These are phyloP conservation scores for Saccharomyces hybrid DNA, from an alignment of 1,139 yeast genomes.

Conservation along the genomic window DNA sequence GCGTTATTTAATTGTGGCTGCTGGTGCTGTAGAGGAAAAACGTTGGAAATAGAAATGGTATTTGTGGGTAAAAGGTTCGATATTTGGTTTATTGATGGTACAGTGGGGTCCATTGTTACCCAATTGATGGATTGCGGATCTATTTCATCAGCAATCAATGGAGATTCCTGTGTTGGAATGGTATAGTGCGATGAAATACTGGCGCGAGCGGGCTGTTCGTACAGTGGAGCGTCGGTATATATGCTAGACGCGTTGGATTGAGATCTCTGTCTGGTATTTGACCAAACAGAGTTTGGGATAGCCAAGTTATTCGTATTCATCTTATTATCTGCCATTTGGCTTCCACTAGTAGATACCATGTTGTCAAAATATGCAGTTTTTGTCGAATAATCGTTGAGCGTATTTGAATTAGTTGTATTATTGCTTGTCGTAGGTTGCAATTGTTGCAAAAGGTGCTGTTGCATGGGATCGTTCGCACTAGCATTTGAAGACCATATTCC, in stretches of 20 bases:
- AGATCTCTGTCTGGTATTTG: conserved; percentile 20
- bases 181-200: conserved; percentile 37
- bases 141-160: conserved; percentile 45
- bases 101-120: conserved; percentile 58
- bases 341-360: neutral
- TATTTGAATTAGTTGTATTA: conserved; percentile 11
- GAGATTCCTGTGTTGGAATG: conserved; percentile 27
- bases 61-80: conserved; percentile 41
- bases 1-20: conserved; percentile 34
- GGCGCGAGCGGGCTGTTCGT: conserved; percentile 30
- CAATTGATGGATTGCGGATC: conserved; percentile 43
- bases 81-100: conserved; percentile 48
- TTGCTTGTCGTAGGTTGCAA: conserved; percentile 10
- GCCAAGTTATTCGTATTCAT: conserved; percentile 11
- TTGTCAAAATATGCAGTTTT: conserved; percentile 17
- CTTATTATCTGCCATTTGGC: conserved; percentile 9
- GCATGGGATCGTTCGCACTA: conserved; percentile 8
- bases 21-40: conserved; percentile 49
- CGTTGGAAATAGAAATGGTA: conserved; percentile 65
- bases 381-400: conserved; percentile 17
- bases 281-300: conserved; percentile 13
- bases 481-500: conserved; percentile 23
- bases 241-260: conserved; percentile 28
- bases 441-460: conserved; percentile 12
- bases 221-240: conserved; percentile 24